These are phyloP conservation scores for Yarrowia deformans DNA, from an alignment of 805 yeast genomes.

Conservation along the genomic window DNA sequence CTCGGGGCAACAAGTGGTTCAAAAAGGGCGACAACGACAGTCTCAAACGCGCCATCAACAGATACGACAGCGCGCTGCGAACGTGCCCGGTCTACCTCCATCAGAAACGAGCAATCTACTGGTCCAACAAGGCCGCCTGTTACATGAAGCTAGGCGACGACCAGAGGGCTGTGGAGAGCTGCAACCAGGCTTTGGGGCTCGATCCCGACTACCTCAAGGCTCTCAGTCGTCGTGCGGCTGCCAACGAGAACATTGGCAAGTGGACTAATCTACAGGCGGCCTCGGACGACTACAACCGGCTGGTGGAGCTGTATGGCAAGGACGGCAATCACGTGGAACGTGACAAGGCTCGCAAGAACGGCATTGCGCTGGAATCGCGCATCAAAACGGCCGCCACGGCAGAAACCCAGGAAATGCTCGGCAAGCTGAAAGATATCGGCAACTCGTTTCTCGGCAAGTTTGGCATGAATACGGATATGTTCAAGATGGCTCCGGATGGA, in stretches of 20 bases:
- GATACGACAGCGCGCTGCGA: conserved; percentile 42
- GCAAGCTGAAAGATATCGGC: conserved; percentile 49
- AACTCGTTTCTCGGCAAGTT: conserved; percentile 48
- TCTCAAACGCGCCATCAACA: conserved; percentile 40
- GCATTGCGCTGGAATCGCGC: conserved; percentile 41
- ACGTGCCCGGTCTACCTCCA: conserved; percentile 42
- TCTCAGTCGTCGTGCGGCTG: conserved; percentile 76
- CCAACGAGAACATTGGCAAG: conserved; percentile 54
- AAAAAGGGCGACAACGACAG: conserved; percentile 27
- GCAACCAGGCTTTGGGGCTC: conserved; percentile 65
- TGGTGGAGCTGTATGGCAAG: conserved; percentile 38
- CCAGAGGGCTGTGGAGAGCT: conserved; percentile 63
- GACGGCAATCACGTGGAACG: conserved; percentile 35
- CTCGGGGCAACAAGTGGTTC: conserved; percentile 48
- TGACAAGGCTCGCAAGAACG: conserved; percentile 22
- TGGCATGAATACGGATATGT: conserved; percentile 49
- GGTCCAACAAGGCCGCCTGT: conserved; percentile 47
- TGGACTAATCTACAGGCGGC: conserved; percentile 47
- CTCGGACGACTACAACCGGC: conserved; percentile 44
- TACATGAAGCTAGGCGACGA: conserved; percentile 44
- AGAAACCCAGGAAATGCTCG: conserved; percentile 48
- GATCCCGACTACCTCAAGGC: conserved; percentile 72
- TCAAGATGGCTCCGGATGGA: conserved; percentile 44
- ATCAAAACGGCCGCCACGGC: conserved; percentile 45
- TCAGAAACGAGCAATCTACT: conserved; percentile 41